phyloP scores from a whole-genome alignment of 2,329 filamentous ascomycete species.

The Scopulariopsis brevicaulis region DNA sequence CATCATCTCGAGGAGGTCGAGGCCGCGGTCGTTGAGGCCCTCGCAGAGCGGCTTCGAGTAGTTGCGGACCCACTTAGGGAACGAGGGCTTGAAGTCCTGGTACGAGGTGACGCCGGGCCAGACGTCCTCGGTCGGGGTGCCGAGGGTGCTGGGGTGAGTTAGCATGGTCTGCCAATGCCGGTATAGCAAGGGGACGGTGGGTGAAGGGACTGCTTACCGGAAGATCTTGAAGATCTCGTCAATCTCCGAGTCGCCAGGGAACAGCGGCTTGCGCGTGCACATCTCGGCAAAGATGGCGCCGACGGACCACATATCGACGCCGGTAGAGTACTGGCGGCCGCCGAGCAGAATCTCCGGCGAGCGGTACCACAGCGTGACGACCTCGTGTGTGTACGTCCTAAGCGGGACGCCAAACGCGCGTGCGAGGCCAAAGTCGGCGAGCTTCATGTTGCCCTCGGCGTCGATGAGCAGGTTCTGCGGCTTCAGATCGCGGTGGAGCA shows the following conservation, averaged over 20 bases:
- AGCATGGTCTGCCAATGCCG: neutral
- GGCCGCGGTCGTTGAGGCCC: constrained; percentile 59
- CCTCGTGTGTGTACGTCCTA: constrained; percentile 88
- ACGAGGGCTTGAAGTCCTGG: constrained; percentile 85
- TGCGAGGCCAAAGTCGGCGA: constrained; percentile 83
- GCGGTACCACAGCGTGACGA: constrained; percentile 90
- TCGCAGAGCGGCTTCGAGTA: constrained; percentile 54
- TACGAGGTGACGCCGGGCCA: constrained; percentile 94
- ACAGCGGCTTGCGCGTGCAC: constrained; percentile 87
- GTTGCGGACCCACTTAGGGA: constrained; percentile 81
- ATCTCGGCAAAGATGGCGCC: constrained; percentile 95
- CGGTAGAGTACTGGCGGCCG: constrained; percentile 84
- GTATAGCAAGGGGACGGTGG: neutral
- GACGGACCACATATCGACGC: constrained; percentile 92
- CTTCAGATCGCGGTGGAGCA: constrained; percentile 82
- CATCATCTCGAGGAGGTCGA: constrained; percentile 58
- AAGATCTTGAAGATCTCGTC: constrained; percentile 46
- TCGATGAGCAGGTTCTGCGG: constrained; percentile 85
- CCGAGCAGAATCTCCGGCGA: constrained; percentile 83
- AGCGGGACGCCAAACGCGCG: constrained; percentile 85
- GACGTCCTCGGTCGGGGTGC: constrained; percentile 68
- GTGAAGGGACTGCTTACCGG: constrained; percentile 42
- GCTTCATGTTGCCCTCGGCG: constrained; percentile 76
- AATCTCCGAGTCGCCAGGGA: constrained; percentile 72
- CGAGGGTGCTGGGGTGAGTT: constrained; percentile 50